Conservation (phyloP, 208 protist genomes). For the Acanthamoeba sp. region DNA sequence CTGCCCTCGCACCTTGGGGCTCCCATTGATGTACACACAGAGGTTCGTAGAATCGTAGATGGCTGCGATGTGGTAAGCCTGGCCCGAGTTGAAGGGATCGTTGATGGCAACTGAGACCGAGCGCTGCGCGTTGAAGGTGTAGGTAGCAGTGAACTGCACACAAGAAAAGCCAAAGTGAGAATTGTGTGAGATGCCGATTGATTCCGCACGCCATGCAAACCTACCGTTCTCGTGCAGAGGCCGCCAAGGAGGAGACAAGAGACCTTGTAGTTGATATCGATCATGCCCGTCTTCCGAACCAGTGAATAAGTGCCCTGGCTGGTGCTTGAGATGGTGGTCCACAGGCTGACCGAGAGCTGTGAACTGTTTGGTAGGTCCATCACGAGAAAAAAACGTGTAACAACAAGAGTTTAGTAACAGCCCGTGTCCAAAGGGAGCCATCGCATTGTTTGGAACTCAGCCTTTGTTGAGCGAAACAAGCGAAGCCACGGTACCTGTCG, state of each 20-base stretch:
- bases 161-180: not conserved
- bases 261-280: not conserved
- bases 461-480: not conserved
- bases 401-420: too few relatives aligned
- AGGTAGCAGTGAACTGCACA: not conserved
- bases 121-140: slow-evolving; percentile 25
- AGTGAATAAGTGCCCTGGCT: not conserved
- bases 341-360: not conserved
- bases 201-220: too few relatives aligned
- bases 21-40: not conserved
- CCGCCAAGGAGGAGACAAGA: not conserved
- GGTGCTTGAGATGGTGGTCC: not conserved
- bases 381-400: slow-evolving; percentile 62
- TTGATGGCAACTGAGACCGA: not conserved
- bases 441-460: too few relatives aligned
- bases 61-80: not conserved
- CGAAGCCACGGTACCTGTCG: not conserved
- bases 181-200: not conserved
- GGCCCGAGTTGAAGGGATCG: not conserved
- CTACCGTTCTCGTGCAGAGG: not conserved
- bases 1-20: not conserved
- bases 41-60: not conserved
- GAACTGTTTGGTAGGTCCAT: too few relatives aligned
- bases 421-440: too few relatives aligned
- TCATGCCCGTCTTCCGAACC: not conserved